These are phyloP conservation scores for Begonia fuchsioides DNA, from an alignment of 306 rosid genomes.

Conservation along the genomic window DNA sequence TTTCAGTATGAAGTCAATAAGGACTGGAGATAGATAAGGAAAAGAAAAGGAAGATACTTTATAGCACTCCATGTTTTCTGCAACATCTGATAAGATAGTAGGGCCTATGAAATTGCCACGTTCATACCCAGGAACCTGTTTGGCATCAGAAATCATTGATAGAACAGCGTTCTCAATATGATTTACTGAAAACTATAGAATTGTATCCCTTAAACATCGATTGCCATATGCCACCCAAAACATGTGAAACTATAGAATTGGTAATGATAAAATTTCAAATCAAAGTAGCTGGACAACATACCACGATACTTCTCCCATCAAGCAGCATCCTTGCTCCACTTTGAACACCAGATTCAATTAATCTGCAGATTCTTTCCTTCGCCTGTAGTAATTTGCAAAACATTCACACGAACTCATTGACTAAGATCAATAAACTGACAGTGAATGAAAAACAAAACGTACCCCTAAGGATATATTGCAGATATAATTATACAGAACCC, in stretches of 20 bases:
- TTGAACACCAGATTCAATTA: slow-evolving; percentile 73
- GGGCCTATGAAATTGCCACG: slow-evolving; percentile 90
- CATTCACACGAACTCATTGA: background rate
- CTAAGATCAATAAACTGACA: too few species aligned
- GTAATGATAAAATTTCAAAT: background rate
- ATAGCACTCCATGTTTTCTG: slow-evolving; percentile 71
- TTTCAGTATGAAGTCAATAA: background rate
- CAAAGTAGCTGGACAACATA: slow-evolving; percentile 10
- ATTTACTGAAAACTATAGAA: too few species aligned
- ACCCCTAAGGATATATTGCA: too few species aligned
- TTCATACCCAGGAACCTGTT: slow-evolving; percentile 82
- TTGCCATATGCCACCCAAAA: too few species aligned
- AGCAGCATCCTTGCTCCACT: slow-evolving; percentile 67
- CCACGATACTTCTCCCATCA: slow-evolving; percentile 81
- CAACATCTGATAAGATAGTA: slow-evolving; percentile 56
- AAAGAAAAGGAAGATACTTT: slow-evolving; percentile 28
- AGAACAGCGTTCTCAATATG: too few species aligned
- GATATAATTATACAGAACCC: too few species aligned
- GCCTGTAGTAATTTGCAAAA: slow-evolving; percentile 35
- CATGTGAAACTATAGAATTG: background rate
- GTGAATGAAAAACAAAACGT: too few species aligned
- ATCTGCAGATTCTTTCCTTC: slow-evolving; percentile 63
- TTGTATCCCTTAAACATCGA: too few species aligned
- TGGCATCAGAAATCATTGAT: slow-evolving; percentile 5
- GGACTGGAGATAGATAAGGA: background rate